phyloP scores from a whole-genome alignment of 2,329 filamentous ascomycete genomes.

The Epichloe scottii region DNA sequence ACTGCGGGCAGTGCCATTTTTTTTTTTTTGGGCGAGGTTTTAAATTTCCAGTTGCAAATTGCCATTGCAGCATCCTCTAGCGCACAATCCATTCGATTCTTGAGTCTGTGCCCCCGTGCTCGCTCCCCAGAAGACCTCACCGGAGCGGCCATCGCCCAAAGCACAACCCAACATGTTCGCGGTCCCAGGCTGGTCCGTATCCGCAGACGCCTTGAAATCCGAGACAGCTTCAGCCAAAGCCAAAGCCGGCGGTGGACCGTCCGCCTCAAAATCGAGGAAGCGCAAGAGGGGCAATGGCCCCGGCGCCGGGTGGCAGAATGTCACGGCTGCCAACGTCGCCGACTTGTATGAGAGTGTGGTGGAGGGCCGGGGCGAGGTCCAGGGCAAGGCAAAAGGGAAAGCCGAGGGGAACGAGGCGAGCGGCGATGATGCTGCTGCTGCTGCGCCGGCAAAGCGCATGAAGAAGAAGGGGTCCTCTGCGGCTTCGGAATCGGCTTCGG shows the following conservation, averaged over 20 bases:
- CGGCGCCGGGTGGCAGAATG: constrained; percentile 22
- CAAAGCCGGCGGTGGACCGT: constrained; percentile 16
- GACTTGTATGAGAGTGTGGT: constrained; percentile 71
- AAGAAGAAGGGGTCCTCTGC: not conserved
- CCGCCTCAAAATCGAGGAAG: constrained; percentile 41
- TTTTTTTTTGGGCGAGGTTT: too few species aligned
- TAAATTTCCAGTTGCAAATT: not conserved
- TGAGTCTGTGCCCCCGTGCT: not conserved
- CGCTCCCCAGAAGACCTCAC: not conserved
- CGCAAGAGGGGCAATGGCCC: constrained; percentile 31
- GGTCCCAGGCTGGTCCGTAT: constrained; percentile 83
- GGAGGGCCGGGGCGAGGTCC: constrained; percentile 38
- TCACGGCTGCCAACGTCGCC: constrained; percentile 59
- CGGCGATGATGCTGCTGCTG: not conserved
- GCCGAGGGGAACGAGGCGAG: constrained; percentile 9
- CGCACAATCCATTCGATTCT: not conserved
- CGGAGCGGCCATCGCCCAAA: not conserved
- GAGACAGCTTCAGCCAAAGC: constrained; percentile 36
- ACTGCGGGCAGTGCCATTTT: not conserved
- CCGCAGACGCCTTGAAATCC: constrained; percentile 56
- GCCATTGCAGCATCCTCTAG: not conserved
- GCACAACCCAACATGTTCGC: constrained; percentile 59
- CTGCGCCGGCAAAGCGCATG: constrained; percentile 3
- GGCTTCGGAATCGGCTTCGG: not conserved
- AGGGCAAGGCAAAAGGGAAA: constrained; percentile 23